Base-by-base conservation (phyloP, 495 filamentous ascomycete genomes). In the Penicillium chermesinum region DNA sequence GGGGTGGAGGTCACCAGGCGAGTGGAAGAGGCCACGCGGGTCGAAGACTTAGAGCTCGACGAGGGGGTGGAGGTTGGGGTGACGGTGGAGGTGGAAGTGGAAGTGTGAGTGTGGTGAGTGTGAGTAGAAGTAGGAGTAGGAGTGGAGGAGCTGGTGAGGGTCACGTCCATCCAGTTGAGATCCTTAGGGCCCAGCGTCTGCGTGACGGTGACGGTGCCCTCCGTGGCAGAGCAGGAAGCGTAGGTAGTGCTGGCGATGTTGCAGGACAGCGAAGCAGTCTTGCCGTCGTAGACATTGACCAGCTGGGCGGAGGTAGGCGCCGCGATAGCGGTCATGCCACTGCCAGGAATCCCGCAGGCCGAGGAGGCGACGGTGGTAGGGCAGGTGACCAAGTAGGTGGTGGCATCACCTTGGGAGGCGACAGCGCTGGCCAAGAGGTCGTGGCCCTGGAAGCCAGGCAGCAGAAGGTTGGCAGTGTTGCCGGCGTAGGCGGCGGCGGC, bases 341-440 rank as follows among this genome's bases (percentile, higher is more conserved):
- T 49, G 27, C 54, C 57, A 27, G 52, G 51, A 21, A 63, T 61
- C 25, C 60, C 60, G 7, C 60, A 63, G 17, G 36, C 44, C 12
- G 48, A 36, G 39, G 48, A 41, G 19, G 53, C 49, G 4, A 52
- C 53, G 36, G 44, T 45, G 32, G 53, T 47, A 17, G 60, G 52
- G 58, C 60, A 63, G 37, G 52, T 63, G 15, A 63, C 42, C 46
- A 56, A 48, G 47, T 63, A 63, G 42, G 60, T 63, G 46, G 58
- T 61, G 44, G 54, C 52, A 49, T 61, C 57, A 33, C 44, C 60
- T 61, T 15, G 2, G 18, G 16, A 30, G 15, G 38, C 27, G 21
- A 33, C 50, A 46, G 48, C 33, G 50, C 57, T 48, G 18, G 57
- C 57, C 38, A 60, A 44, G 27, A 63, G 51, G 10, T 57, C 49